phyloP scores from a whole-genome alignment of 2,329 filamentous ascomycete genomes.

The Nannizziopsis arthrosporioides region DNA sequence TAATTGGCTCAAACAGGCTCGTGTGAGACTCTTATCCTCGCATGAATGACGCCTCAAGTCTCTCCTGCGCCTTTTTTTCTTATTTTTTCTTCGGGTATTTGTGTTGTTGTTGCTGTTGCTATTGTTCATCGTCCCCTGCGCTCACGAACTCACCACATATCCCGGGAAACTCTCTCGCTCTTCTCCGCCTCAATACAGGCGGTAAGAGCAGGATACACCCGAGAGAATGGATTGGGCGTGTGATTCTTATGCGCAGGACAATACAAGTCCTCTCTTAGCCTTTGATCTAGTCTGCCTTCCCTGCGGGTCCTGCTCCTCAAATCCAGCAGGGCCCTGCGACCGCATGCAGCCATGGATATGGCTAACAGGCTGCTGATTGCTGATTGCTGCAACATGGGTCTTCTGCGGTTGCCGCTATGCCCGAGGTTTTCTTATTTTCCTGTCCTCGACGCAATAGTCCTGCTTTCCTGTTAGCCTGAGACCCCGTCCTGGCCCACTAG shows the following conservation, averaged over 20 bases:
- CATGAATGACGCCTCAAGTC: background rate
- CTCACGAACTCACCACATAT: background rate
- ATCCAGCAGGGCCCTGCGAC: background rate
- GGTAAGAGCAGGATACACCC: constrained; percentile 3
- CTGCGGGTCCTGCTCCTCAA: background rate
- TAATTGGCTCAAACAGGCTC: background rate
- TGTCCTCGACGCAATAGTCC: background rate
- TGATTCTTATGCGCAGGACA: constrained; percentile 11
- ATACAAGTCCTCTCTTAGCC: constrained; percentile 1
- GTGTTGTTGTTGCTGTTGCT: too few relatives aligned
- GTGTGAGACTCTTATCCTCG: background rate
- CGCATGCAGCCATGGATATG: background rate
- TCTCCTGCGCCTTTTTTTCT: background rate
- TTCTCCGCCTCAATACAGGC: background rate
- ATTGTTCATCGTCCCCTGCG: background rate
- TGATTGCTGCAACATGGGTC: too few relatives aligned
- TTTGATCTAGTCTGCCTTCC: background rate
- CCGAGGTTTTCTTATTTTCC: too few relatives aligned
- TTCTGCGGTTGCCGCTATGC: too few relatives aligned
- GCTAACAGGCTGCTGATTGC: background rate
- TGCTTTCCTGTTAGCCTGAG: background rate
- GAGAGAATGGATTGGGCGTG: constrained; percentile 2
- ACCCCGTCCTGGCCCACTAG: background rate
- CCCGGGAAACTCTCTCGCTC: background rate
- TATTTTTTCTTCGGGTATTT: background rate